phyloP scores from a whole-genome alignment of 495 filamentous ascomycete genomes.

The Neurospora sublineolata region DNA sequence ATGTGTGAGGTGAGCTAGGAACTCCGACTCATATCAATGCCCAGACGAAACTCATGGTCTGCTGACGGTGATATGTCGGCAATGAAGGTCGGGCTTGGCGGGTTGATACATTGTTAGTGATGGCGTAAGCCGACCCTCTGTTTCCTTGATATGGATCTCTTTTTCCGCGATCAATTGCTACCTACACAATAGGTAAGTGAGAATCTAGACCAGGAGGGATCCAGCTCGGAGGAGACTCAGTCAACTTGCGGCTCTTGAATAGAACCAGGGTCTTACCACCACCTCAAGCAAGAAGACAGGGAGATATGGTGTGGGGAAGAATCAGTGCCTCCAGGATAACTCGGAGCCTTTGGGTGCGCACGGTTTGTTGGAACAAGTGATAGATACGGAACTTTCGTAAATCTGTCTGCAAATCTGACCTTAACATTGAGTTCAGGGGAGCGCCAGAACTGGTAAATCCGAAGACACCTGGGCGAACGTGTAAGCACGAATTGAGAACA shows the following conservation, averaged over 20 bases:
- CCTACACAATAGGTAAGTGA: not conserved
- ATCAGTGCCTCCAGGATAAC: not conserved
- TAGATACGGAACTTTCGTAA: not conserved
- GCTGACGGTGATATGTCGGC: not conserved
- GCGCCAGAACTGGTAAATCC: not conserved
- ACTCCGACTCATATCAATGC: not conserved
- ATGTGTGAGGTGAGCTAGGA: no score
- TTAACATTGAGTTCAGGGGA: not conserved
- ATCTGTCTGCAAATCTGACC: not conserved
- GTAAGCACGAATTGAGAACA: not conserved
- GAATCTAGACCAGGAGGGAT: not conserved
- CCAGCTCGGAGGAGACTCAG: not conserved
- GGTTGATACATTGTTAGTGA: not conserved
- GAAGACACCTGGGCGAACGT: not conserved
- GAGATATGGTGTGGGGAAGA: not conserved
- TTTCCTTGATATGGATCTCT: not conserved
- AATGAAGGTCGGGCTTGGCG: not conserved
- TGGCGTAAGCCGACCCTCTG: not conserved
- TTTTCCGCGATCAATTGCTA: not conserved
- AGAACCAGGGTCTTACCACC: not conserved
- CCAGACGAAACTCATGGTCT: not conserved
- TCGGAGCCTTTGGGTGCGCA: not conserved
- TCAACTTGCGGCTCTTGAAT: not conserved
- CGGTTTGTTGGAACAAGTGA: not conserved
- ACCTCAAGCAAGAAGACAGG: not conserved